A percentile compares a stretch with the other conserved stretches of the same genome.
These are phyloP conservation scores for Cucurbita pepo DNA, from an alignment of 306 rosid species.

Conservation along the genomic window DNA sequence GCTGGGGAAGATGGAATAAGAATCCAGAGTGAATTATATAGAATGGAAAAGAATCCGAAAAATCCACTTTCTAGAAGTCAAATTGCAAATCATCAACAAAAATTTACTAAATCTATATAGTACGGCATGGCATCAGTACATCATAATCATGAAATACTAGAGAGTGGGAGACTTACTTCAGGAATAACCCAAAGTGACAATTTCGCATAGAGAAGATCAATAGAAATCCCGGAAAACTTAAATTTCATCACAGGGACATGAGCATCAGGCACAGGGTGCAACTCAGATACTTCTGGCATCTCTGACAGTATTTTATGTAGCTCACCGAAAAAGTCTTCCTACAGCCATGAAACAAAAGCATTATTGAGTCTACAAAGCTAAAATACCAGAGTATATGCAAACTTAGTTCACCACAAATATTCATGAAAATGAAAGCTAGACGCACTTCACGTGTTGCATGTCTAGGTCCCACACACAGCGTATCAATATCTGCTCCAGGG, in stretches of 20 bases:
- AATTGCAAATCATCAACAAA: background rate
- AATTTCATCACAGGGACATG: constrained; percentile 68
- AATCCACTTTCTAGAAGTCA: background rate
- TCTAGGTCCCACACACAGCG: constrained; percentile 96
- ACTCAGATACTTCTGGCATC: constrained; percentile 82
- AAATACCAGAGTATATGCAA: background rate
- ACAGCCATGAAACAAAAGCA: constrained; percentile 13
- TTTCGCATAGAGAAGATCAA: constrained; percentile 91
- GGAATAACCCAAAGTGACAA: constrained; percentile 82
- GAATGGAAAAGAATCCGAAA: background rate
- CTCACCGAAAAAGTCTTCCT: constrained; percentile 97
- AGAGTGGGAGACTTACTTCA: constrained; percentile 44
- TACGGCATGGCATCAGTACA: background rate
- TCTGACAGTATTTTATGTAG: constrained; percentile 56
- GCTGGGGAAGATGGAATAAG: background rate
- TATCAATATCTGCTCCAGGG: constrained; percentile 95
- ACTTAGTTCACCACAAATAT: background rate
- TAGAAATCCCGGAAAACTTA: constrained; percentile 74
- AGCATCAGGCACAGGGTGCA: constrained; percentile 97
- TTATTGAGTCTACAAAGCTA: constrained; percentile 6
- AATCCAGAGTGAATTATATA: background rate
- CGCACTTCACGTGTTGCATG: constrained; percentile 85
- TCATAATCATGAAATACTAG: background rate
- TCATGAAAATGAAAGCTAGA: background rate
- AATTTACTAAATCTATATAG: background rate